phyloP scores from a whole-genome alignment of 495 filamentous ascomycete genomes.

The Penicillium daleae region DNA sequence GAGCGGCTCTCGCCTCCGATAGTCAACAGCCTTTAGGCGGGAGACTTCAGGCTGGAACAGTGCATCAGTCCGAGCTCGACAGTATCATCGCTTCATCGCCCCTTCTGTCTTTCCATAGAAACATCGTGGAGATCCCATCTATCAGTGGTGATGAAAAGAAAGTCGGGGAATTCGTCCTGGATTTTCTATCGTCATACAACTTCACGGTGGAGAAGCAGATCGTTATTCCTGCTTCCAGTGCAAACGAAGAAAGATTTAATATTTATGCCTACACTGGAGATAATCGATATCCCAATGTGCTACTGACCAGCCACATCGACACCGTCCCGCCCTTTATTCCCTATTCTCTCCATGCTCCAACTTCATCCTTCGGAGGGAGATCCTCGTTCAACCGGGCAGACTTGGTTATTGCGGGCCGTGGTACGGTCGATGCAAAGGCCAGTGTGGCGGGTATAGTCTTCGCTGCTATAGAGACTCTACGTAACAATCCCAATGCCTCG shows the following conservation, averaged over 20 bases:
- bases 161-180: neutral
- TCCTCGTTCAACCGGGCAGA: conserved; percentile 9
- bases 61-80: neutral
- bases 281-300: conserved; percentile 34
- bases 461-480: neutral
- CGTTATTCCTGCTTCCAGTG: neutral
- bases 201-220: neutral
- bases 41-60: neutral
- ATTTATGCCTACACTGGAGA: conserved; percentile 6
- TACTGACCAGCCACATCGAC: conserved; percentile 68
- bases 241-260: neutral
- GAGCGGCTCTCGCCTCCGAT: neutral
- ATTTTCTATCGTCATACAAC: conserved; percentile 3
- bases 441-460: neutral
- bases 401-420: conserved; percentile 64
- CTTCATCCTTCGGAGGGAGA: neutral
- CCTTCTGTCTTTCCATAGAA: neutral
- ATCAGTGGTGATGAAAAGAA: neutral
- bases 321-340: conserved; percentile 61
- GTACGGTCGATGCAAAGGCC: conserved; percentile 39
- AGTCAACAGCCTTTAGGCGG: neutral
- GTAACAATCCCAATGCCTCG: neutral
- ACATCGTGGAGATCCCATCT: conserved; percentile 2
- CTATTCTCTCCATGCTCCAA: conserved; percentile 23
- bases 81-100: conserved; percentile 2